Conservation (phyloP, 768 basidiomycete species). For the Tulasnella sp. region DNA sequence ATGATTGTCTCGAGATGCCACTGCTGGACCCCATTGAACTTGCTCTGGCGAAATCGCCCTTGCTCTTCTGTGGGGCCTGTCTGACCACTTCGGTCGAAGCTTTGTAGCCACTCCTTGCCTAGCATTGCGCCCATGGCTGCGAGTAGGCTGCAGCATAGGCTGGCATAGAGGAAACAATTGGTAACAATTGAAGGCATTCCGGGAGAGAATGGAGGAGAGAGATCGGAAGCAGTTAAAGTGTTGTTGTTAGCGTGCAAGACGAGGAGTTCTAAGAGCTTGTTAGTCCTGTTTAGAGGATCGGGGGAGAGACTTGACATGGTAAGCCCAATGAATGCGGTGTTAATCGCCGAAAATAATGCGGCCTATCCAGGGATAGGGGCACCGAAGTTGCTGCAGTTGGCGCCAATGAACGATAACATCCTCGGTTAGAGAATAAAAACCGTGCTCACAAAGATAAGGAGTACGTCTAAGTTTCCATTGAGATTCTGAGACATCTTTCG, state of each 20-base stretch:
- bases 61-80: neutral
- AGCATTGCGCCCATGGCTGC: neutral
- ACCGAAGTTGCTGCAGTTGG: neutral
- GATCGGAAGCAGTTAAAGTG: neutral
- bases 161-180: neutral
- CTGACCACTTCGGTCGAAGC: neutral
- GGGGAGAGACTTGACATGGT: neutral
- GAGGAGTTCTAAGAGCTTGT: neutral
- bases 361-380: neutral
- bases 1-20: neutral
- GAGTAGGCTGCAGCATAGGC: neutral
- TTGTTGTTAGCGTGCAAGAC: neutral
- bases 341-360: conserved; percentile 9
- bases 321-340: conserved; percentile 4
- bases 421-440: neutral
- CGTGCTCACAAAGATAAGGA: neutral
- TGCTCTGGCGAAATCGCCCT: neutral
- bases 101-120: conserved; percentile 2
- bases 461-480: neutral
- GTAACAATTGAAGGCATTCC: neutral
- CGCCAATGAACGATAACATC: no score
- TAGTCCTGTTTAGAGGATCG: neutral
- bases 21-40: neutral
- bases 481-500: neutral
- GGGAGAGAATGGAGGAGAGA: neutral